Percentiles rank a stretch among this genome's conserved stretches.
Evolutionary conservation across 495 filamentous ascomycete genomes (phyloP).

Genomic region (Aspergillus carlsbadensis): DNA sequence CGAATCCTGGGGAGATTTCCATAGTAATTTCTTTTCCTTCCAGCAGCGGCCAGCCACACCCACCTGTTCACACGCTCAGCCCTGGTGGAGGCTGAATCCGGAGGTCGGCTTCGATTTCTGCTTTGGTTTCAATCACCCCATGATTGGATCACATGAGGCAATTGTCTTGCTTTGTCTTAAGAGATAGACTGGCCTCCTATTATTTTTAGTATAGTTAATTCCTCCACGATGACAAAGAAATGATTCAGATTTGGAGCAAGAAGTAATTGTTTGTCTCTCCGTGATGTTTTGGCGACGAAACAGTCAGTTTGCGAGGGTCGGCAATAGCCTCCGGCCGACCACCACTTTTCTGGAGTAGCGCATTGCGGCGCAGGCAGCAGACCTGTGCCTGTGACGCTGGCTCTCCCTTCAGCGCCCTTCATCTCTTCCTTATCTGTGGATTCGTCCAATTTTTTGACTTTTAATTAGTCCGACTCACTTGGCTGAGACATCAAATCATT

Average conservation of each 20-base stretch:
- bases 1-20: background rate
- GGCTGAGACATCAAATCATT: conserved; percentile 4
- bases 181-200: background rate
- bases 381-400: background rate
- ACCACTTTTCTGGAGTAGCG: background rate
- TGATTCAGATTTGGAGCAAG: conserved; percentile 1
- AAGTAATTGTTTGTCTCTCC: background rate
- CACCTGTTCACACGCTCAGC: too few species aligned
- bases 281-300: too few species aligned
- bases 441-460: background rate
- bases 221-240: background rate
- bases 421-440: conserved; percentile 1
- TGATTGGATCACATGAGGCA: conserved; percentile 1
- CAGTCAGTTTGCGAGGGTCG: background rate
- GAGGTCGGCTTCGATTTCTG: background rate
- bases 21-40: background rate
- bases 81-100: background rate
- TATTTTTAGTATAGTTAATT: background rate
- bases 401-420: background rate
- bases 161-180: background rate
- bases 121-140: background rate
- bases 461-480: background rate
- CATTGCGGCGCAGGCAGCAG: background rate
- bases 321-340: background rate
- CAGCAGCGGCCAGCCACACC: too few species aligned